Base-by-base conservation (phyloP, 805 yeast genomes). In the Barnettozyma californica region DNA sequence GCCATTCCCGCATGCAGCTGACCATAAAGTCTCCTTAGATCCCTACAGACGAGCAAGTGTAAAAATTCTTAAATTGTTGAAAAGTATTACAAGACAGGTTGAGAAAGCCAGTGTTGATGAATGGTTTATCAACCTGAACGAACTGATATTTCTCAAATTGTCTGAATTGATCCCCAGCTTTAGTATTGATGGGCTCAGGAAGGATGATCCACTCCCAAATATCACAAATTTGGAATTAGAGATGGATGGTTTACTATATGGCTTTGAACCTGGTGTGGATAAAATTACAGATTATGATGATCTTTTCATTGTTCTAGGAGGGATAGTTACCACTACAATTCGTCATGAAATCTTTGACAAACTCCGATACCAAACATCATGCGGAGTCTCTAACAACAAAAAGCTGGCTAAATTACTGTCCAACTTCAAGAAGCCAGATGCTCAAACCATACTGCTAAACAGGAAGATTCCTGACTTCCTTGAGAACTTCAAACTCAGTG, bases 81-180 rank as follows among this genome's bases (percentile, higher is more conserved):
- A 76, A 48, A 62, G 68, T 8, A 71, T 74, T 50, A 87, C 92
- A 61, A 84, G 80, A 49, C 57, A 75, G 14, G 88, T 89, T 0
- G 96, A 94, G 64, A 91, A 91, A 67, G 98, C 97, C 0, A 89
- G 97, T 67, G 94, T 91, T 18, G 99, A 94, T 67, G 99, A 94
- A 67, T 83, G 90, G 43, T 94, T 85, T 61, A 54, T 94, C 55
- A 97, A 94, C 66, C 64, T 94, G 37, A 96, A 97, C 0, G 69
- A 85, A 35, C 55, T 78, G 21, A 78, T 88, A 0, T 74, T 77
- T 56, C 50, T 62, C 1, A 67, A 62, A 44, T 64, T 81, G 10
- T 41, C 73, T 2, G 67, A 66, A 11, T 35, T 65, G 2, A 76
- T 77, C 44, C 92, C 95, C 0, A 59, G 68, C 8, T 51, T 83